Percentiles rank a stretch among this genome's conserved stretches.
Evolutionary conservation across 208 protist species (phyloP).

Genomic region (Strigomonas galati): DNA sequence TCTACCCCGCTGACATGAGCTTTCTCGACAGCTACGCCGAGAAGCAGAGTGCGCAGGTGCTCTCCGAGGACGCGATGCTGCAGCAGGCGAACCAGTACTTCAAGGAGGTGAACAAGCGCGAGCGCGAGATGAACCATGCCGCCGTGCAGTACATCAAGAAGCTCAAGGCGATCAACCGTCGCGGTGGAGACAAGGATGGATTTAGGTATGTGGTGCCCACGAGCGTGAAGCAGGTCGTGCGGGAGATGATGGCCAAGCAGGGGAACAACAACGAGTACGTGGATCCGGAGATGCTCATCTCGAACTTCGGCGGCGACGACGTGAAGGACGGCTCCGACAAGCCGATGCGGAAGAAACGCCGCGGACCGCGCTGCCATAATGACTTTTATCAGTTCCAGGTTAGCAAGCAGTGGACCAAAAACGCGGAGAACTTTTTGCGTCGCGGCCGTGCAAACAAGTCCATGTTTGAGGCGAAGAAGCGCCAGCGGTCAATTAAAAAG

Average conservation of each 20-base stretch:
- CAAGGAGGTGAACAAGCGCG: constrained; percentile 50
- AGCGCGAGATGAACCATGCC: constrained; percentile 48
- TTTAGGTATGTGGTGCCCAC: constrained; percentile 84
- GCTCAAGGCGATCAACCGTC: constrained; percentile 73
- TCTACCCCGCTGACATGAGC: constrained; percentile 44
- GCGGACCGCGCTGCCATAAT: constrained; percentile 15
- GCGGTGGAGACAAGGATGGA: constrained; percentile 84
- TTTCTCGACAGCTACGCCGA: constrained; percentile 76
- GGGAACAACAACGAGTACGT: constrained; percentile 23
- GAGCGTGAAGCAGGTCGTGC: constrained; percentile 67
- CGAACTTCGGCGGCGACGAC: constrained; percentile 68
- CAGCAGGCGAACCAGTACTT: constrained; percentile 76
- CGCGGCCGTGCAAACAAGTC: constrained; percentile 68
- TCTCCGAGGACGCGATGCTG: constrained; percentile 61
- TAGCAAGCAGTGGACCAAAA: constrained; percentile 78
- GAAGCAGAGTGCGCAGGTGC: constrained; percentile 51
- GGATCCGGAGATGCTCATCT: constrained; percentile 45
- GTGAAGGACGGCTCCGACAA: constrained; percentile 45
- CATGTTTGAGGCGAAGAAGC: constrained; percentile 82
- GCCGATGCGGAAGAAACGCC: constrained; percentile 55
- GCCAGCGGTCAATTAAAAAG: constrained; percentile 81
- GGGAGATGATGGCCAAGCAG: constrained; percentile 51
- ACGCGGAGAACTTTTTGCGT: constrained; percentile 84
- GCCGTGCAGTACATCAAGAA: constrained; percentile 56
- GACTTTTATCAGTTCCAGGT: constrained; percentile 92